These are phyloP conservation scores for Peronospora farinosa DNA, from an alignment of 352 stramenopile genomes.

Conservation along the genomic window DNA sequence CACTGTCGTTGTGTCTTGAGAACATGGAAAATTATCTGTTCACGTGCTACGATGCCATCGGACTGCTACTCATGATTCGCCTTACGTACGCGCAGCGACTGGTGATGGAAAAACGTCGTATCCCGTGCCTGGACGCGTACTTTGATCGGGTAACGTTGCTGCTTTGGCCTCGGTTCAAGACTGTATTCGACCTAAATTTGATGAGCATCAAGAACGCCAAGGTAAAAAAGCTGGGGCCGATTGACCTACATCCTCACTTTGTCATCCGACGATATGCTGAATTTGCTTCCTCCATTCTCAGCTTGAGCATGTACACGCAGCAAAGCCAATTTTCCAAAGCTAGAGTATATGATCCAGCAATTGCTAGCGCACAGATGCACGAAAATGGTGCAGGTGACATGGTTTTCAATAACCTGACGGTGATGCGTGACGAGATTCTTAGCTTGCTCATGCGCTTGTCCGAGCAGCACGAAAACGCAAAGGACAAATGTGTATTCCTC, in stretches of 20 bases:
- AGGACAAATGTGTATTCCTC: constrained; percentile 95
- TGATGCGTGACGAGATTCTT: constrained; percentile 79
- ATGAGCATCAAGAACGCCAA: constrained; percentile 86
- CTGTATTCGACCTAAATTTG: constrained; percentile 94
- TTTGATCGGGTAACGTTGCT: constrained; percentile 94
- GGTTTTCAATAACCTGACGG: constrained; percentile 89
- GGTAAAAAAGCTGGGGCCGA: constrained; percentile 85
- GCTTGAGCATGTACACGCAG: constrained; percentile 80
- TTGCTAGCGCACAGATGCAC: constrained; percentile 70
- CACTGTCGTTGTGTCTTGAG: constrained; percentile 92
- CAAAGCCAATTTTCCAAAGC: constrained; percentile 17
- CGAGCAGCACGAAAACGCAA: constrained; percentile 88
- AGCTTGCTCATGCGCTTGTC: constrained; percentile 78
- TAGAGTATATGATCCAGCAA: constrained; percentile 28
- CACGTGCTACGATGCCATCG: constrained; percentile 94
- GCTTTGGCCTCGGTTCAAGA: constrained; percentile 96
- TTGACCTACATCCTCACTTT: constrained; percentile 96
- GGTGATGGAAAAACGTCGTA: constrained; percentile 78
- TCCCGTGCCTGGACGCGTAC: constrained; percentile 92
- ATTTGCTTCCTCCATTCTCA: constrained; percentile 94
- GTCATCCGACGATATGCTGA: constrained; percentile 95
- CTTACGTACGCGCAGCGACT: constrained; percentile 86
- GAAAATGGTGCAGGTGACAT: constrained; percentile 88
- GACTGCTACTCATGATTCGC: constrained; percentile 97
- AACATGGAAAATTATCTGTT: constrained; percentile 98